phyloP scores from a whole-genome alignment of 495 filamentous ascomycete genomes.

The Aspergillus leporis region DNA sequence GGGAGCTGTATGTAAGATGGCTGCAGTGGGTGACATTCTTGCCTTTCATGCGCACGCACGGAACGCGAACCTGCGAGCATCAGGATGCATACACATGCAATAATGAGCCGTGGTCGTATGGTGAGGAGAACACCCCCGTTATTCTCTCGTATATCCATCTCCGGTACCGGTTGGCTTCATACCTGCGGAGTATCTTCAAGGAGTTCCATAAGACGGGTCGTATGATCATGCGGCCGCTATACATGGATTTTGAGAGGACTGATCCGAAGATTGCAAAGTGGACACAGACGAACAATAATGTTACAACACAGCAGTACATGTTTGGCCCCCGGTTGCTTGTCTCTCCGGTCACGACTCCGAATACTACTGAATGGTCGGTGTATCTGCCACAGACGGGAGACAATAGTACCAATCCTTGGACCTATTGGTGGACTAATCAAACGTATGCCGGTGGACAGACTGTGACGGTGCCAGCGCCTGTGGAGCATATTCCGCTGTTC shows the following conservation, averaged over 20 bases:
- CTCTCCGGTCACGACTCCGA: conserved; percentile 26
- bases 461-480: conserved; percentile 23
- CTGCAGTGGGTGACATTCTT: conserved; percentile 32
- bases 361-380: conserved; percentile 30
- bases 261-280: conserved; percentile 19
- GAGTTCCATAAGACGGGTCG: conserved; percentile 25
- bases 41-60: conserved; percentile 36
- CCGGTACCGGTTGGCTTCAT: conserved; percentile 24
- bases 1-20: conserved; percentile 34
- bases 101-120: conserved; percentile 38
- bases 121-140: conserved; percentile 24
- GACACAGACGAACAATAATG: conserved; percentile 24
- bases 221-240: conserved; percentile 34
- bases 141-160: conserved; percentile 32
- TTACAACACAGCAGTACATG: conserved; percentile 35
- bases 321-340: conserved; percentile 30
- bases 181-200: conserved; percentile 22
- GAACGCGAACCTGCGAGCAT: conserved; percentile 21
- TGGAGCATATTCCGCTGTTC: conserved; percentile 30
- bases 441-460: conserved; percentile 29
- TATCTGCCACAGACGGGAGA: conserved; percentile 25
- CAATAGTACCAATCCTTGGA: conserved; percentile 23
- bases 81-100: conserved; percentile 29
- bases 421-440: conserved; percentile 32
- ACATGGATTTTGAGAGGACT: conserved; percentile 29